phyloP scores from a whole-genome alignment of 2,329 filamentous ascomycete species.

The Fusarium devonianum region DNA sequence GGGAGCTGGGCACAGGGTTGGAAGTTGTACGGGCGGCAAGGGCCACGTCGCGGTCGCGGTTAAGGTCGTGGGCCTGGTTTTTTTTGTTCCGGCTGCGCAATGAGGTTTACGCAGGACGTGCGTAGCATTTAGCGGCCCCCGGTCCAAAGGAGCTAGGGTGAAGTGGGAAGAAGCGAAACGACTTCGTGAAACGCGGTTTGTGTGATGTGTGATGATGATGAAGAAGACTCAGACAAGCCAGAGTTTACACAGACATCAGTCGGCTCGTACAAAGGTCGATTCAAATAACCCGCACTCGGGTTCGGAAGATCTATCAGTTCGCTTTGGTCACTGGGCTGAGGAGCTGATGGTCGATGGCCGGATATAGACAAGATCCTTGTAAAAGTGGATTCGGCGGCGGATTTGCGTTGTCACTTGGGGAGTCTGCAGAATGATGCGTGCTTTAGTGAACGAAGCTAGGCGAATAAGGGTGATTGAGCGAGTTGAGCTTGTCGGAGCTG shows the following conservation, averaged over 20 bases:
- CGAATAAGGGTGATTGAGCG: neutral
- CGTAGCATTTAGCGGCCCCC: slow-evolving; percentile 26
- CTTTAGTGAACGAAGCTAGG: neutral
- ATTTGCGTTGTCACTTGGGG: neutral
- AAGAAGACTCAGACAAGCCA: slow-evolving; percentile 5
- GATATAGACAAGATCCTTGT: slow-evolving; percentile 17
- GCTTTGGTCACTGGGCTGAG: neutral
- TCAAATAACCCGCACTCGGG: slow-evolving; percentile 15
- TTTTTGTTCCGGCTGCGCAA: slow-evolving; percentile 14
- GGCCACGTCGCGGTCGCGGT: slow-evolving; percentile 40
- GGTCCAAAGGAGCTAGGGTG: neutral
- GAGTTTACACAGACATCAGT: slow-evolving; percentile 17
- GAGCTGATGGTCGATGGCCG: slow-evolving; percentile 23
- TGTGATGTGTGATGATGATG: slow-evolving; percentile 14
- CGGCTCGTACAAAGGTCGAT: slow-evolving; percentile 13
- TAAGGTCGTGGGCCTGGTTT: slow-evolving; percentile 6
- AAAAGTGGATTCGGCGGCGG: slow-evolving; percentile 14
- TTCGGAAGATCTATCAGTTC: neutral
- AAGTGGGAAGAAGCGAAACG: neutral
- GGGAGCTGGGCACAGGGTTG: slow-evolving; percentile 22
- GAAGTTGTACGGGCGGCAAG: slow-evolving; percentile 26
- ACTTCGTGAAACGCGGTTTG: neutral
- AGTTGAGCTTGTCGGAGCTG: slow-evolving; percentile 12
- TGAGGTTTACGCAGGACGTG: slow-evolving; percentile 17
- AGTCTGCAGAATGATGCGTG: slow-evolving; percentile 15